Percentiles rank a stretch among this genome's conserved stretches.
Evolutionary conservation across 257 asterid genomes (phyloP).

Genomic region (Solanum tarapatanum): DNA sequence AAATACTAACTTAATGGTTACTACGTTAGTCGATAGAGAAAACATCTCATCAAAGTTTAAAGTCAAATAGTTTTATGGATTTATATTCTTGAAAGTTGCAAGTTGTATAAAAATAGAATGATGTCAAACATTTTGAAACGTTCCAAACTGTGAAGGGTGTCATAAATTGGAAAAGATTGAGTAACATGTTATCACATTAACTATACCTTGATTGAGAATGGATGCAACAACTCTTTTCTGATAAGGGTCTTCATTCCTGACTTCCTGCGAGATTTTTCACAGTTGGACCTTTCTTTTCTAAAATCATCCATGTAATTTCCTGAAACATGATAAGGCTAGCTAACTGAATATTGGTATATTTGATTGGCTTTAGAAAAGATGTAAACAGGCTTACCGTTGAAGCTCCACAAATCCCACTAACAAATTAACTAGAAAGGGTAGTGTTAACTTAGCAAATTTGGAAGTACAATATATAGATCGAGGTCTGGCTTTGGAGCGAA

Average conservation of each 20-base stretch:
- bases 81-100: neutral
- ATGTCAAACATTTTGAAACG: neutral
- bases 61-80: neutral
- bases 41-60: neutral
- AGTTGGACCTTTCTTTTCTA: neutral
- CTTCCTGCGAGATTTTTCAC: neutral
- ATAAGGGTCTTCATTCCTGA: neutral
- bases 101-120: neutral
- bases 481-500: neutral
- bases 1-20: neutral
- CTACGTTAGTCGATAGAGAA: neutral
- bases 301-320: neutral
- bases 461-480: neutral
- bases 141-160: neutral
- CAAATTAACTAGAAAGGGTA: neutral
- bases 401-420: neutral
- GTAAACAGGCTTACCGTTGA: neutral
- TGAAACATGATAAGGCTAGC: neutral
- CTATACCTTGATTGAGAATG: neutral
- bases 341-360: neutral
- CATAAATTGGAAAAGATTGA: neutral
- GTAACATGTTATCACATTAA: neutral
- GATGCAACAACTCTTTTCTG: neutral
- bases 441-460: neutral
- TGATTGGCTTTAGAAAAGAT: neutral